These are phyloP conservation scores for Physcomitrellopsis africana DNA, from an alignment of 225 moss, liverwort and hornwort species.

Conservation along the genomic window DNA sequence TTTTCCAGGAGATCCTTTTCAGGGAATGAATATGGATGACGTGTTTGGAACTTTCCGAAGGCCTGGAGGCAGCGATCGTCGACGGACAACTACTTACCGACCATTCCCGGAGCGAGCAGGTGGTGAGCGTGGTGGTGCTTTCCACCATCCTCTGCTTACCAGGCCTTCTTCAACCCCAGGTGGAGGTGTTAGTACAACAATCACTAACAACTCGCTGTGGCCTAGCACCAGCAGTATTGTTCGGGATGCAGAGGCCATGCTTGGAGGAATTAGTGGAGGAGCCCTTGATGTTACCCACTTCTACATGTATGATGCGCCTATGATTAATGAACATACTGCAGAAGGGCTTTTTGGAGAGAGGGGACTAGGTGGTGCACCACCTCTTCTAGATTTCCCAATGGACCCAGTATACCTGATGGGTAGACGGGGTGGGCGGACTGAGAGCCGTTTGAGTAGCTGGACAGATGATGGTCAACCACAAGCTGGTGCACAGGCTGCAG, in stretches of 20 bases:
- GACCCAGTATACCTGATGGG: constrained; percentile 93
- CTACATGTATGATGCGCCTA: constrained; percentile 92
- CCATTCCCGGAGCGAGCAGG: constrained; percentile 80
- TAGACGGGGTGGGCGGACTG: constrained; percentile 78
- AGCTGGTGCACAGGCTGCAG: constrained; percentile 93
- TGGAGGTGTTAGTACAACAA: constrained; percentile 61
- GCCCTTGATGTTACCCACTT: constrained; percentile 93
- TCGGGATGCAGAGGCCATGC: constrained; percentile 90
- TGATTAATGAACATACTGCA: constrained; percentile 73
- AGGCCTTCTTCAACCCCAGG: constrained; percentile 77
- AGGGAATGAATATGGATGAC: constrained; percentile 98
- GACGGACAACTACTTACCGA: constrained; percentile 75
- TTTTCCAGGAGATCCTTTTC: constrained; percentile 90
- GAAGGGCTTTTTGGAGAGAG: constrained; percentile 89
- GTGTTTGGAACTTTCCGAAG: constrained; percentile 93
- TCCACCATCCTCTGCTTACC: constrained; percentile 90
- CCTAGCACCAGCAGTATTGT: constrained; percentile 75
- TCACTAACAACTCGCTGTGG: constrained; percentile 76
- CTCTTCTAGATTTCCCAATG: constrained; percentile 94
- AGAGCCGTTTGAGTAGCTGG: constrained; percentile 94
- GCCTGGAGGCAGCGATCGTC: constrained; percentile 76
- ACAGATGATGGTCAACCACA: constrained; percentile 98
- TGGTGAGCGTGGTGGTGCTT: constrained; percentile 81
- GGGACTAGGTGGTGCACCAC: constrained; percentile 80
- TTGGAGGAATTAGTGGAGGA: constrained; percentile 48